Evolutionary conservation across 2,329 filamentous ascomycete genomes (phyloP), one percentile per base, ranked within the genome.

Genomic region (Bipolaris sorokiniana): DNA sequence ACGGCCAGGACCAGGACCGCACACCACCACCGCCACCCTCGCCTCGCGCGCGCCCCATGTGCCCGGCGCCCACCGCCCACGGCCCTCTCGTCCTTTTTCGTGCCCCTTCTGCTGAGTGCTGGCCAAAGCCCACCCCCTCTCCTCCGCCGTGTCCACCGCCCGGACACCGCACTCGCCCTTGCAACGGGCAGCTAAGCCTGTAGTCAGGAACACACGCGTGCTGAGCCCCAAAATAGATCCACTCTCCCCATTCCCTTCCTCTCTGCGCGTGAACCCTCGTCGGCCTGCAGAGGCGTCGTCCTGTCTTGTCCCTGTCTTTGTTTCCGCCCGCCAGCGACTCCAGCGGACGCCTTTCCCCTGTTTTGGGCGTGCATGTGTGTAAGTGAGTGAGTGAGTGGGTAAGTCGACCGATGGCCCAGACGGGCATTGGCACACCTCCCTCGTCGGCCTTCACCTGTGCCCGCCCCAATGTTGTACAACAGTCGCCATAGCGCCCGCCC

Each of bases 391-490:
- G 38, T 7, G 26, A 28, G 50, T 65, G 61, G 66, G 71, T 74
- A 66, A 69, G 73, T 75, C 51, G 23, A 28, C 41, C 41, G 41
- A 7, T 31, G 41, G 26, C 42, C 31, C 42, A 26, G 42, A 45
- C 42, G 16, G 18, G 42, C 42, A 45, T 45, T 45, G 42, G 42
- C 23, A 45, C 26, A 63, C 63, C 65, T 63, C 64, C 62, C 62
- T 68, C 70, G 69, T 48, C 72, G 70, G 73, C 72, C 69, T 66
- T 66, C 67, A 64, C 58, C 63, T 58, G 67, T 68, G 68, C 63
- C 65, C 68, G 65, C 62, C 61, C 48, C 68, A 68, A 72, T 70
- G 68, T 69, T 60, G 71, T 72, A 74, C 73, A 60, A 62, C 72
- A 71, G 57, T 65, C 63, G 70, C 62, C 67, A 65, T 64, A 64